Conservation (phyloP, 1,284 basidiomycete genomes). For the Leccinum pachyderme region DNA sequence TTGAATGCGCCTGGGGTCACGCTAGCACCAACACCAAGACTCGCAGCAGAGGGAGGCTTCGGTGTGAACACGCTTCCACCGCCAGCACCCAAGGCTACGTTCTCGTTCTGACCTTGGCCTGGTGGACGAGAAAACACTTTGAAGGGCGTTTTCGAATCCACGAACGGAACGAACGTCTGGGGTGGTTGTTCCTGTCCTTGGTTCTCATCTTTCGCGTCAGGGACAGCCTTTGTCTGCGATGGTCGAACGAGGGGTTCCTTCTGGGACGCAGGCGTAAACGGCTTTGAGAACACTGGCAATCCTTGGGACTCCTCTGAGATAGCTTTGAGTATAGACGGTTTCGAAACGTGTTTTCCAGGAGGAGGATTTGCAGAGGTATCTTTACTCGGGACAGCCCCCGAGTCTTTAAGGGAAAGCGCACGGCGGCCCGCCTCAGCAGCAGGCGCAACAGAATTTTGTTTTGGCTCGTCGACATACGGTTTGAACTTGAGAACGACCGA, state of each 20-base stretch:
- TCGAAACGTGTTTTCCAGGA: conserved; percentile 20
- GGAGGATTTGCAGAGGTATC: conserved; percentile 19
- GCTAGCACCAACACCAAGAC: conserved; percentile 6
- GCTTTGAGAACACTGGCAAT: conserved; percentile 53
- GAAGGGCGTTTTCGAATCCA: conserved; percentile 57
- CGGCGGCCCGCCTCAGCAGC: conserved; percentile 35
- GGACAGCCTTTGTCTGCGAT: conserved; percentile 21
- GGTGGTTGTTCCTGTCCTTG: conserved; percentile 17
- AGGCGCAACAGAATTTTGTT: conserved; percentile 22
- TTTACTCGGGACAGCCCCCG: conserved; percentile 24
- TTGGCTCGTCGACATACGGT: conserved; percentile 46
- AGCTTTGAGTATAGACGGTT: conserved; percentile 33
- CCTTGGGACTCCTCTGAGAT: conserved; percentile 31
- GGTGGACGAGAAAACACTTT: conserved; percentile 70
- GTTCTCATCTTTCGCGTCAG: conserved; percentile 18
- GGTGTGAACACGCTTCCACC: conserved; percentile 40
- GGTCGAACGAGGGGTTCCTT: conserved; percentile 36
- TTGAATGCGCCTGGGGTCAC: conserved; percentile 35
- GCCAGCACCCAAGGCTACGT: conserved; percentile 18
- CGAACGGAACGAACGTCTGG: conserved; percentile 49
- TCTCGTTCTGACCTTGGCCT: conserved; percentile 39
- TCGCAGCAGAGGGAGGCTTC: conserved; percentile 35
- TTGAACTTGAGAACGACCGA: conserved; percentile 38
- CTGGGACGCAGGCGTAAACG: conserved; percentile 56
- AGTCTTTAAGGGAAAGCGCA: conserved; percentile 40